Evolutionary conservation across 805 yeast genomes (phyloP).

Genomic region (Dipodascus geniculatus): DNA sequence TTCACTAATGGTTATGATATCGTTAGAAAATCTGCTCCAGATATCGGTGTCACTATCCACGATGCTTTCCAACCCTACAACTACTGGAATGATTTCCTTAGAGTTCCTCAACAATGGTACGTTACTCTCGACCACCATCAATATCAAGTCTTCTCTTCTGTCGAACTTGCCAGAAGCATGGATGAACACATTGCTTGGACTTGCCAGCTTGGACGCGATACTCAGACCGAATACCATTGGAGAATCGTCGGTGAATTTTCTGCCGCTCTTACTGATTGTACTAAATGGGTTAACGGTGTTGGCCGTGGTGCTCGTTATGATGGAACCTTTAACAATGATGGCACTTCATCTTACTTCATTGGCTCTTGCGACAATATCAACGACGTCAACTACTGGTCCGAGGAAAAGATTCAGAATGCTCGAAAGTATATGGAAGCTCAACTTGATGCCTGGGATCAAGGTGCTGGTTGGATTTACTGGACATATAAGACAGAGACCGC

Average conservation of each 20-base stretch:
- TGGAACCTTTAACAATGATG: conserved; percentile 33
- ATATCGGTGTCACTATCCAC: conserved; percentile 56
- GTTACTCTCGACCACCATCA: conserved; percentile 82
- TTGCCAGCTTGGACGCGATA: conserved; percentile 38
- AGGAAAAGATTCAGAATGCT: conserved; percentile 40
- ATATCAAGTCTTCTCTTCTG: conserved; percentile 70
- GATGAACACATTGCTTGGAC: conserved; percentile 51
- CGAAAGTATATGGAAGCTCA: conserved; percentile 81
- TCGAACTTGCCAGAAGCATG: conserved; percentile 44
- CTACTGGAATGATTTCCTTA: conserved; percentile 52
- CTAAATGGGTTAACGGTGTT: conserved; percentile 81
- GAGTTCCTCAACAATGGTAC: conserved; percentile 39
- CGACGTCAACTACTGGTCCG: conserved; percentile 46
- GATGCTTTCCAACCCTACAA: conserved; percentile 62
- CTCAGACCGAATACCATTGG: conserved; percentile 52
- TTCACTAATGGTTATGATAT: conserved; percentile 51
- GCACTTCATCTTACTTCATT: conserved; percentile 30
- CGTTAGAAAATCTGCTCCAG: conserved; percentile 41
- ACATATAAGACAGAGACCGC: conserved; percentile 79
- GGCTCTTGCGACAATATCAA: conserved; percentile 52
- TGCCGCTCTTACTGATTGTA: conserved; percentile 88
- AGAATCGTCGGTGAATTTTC: conserved; percentile 79
- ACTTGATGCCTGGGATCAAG: conserved; percentile 66
- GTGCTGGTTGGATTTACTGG: conserved; percentile 89
- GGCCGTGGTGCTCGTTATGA: conserved; percentile 74